Evolutionary conservation across 2,329 filamentous ascomycete species (phyloP).

Genomic region (Leptosphaerulina australis): DNA sequence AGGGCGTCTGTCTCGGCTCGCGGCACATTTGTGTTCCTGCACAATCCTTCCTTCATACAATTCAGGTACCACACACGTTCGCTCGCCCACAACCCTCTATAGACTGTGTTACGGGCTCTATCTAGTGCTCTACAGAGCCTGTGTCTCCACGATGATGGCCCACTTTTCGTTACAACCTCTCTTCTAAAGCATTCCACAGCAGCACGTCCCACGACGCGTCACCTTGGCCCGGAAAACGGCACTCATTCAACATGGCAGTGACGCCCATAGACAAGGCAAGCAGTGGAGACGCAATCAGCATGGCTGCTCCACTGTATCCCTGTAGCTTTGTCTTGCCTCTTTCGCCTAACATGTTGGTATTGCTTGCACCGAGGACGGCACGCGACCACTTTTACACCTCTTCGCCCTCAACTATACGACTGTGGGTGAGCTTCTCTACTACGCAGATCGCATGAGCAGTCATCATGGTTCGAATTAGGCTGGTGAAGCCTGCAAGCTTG

Average conservation of each 20-base stretch:
- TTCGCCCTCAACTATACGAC: background rate
- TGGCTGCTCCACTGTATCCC: constrained; percentile 7
- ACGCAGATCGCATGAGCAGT: constrained; percentile 5
- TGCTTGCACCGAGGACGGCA: constrained; percentile 1
- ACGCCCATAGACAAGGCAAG: constrained; percentile 11
- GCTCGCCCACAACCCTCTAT: background rate
- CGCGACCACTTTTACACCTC: constrained; percentile 6
- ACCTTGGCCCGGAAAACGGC: constrained; percentile 15
- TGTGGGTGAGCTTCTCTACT: background rate
- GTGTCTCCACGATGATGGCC: background rate
- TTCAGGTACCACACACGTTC: constrained; percentile 7
- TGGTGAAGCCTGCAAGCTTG: constrained; percentile 12
- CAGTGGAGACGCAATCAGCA: constrained; percentile 12
- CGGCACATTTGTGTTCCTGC: constrained; percentile 10
- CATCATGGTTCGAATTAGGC: constrained; percentile 19
- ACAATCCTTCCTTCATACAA: constrained; percentile 3
- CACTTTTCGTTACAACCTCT: background rate
- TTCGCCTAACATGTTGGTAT: constrained; percentile 8
- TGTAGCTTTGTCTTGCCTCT: constrained; percentile 10
- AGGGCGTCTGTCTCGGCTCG: too few relatives aligned
- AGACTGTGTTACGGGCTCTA: background rate
- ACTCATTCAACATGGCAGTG: constrained; percentile 9
- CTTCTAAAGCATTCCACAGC: constrained; percentile 4
- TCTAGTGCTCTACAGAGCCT: background rate
- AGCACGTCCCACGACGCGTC: constrained; percentile 16